A percentile compares a stretch with the other conserved stretches of the same genome.
phyloP scores from a whole-genome alignment of 2,329 filamentous ascomycete species.

The Pyricularia grisea region DNA sequence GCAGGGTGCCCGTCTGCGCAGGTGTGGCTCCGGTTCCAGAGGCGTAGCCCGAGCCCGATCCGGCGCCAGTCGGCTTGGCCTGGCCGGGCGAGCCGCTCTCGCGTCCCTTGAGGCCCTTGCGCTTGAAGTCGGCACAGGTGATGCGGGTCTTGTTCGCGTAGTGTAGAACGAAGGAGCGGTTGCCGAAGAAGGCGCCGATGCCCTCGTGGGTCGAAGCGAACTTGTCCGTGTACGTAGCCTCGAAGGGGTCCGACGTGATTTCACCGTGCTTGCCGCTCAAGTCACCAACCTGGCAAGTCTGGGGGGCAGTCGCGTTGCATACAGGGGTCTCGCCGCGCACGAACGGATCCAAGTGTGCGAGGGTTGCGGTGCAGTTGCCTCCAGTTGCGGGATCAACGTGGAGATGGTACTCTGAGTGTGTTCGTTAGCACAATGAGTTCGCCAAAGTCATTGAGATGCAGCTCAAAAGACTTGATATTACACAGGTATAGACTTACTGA shows the following conservation, averaged over 20 bases:
- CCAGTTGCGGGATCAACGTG: slow-evolving; percentile 46
- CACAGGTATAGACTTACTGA: slow-evolving; percentile 32
- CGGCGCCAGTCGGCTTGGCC: slow-evolving; percentile 1
- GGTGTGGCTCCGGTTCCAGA: not conserved
- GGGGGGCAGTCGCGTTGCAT: slow-evolving; percentile 47
- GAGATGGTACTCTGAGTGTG: slow-evolving; percentile 56
- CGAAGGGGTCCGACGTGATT: slow-evolving; percentile 41
- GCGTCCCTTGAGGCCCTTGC: slow-evolving; percentile 14
- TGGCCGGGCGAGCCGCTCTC: slow-evolving; percentile 9
- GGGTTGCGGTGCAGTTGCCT: slow-evolving; percentile 63
- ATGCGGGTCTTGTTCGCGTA: slow-evolving; percentile 55
- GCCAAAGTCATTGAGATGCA: not conserved
- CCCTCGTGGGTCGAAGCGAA: slow-evolving; percentile 46
- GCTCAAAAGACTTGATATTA: not conserved
- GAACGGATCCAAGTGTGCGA: slow-evolving; percentile 64
- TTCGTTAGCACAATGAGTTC: slow-evolving; percentile 10
- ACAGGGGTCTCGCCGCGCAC: slow-evolving; percentile 49
- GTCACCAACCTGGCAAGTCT: slow-evolving; percentile 69
- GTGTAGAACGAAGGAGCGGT: slow-evolving; percentile 56
- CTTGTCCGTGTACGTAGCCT: slow-evolving; percentile 41
- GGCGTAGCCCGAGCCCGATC: not conserved
- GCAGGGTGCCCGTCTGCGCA: not conserved
- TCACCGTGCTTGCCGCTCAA: slow-evolving; percentile 65
- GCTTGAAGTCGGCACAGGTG: slow-evolving; percentile 53
- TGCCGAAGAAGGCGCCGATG: slow-evolving; percentile 50